Evolutionary conservation across 1,139 yeast genomes (phyloP), one percentile per base, ranked within the genome.

Genomic region (Scheffersomyces lignicola): DNA sequence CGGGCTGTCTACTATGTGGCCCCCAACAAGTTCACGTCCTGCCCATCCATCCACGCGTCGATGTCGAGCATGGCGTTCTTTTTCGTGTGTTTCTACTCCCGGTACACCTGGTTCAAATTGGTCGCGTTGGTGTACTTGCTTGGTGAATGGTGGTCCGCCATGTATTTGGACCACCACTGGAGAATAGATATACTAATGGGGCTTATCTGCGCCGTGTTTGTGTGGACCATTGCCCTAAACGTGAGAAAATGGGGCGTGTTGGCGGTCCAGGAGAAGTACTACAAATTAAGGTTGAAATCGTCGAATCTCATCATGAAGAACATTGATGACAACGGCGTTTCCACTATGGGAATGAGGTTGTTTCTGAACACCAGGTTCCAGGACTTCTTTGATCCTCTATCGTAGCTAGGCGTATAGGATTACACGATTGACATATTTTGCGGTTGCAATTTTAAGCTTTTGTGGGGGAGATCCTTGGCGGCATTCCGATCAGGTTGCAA

Each of bases 61-160:
- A 74, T 76, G 69, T 80, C 82, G 2, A 68, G 74, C 40, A 71
- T 73, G 47, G 70, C 72, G 34, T 69, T 72, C 43, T 59, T 75
- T 39, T 71, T 73, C 48, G 55, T 73, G 37, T 50, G 69, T 39
- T 66, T 67, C 51, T 65, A 65, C 45, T 50, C 72, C 40, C 62
- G 49, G 40, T 69, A 73, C 70, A 49, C 51, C 2, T 25, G 54
- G 1, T 56, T 73, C 44, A 60, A 72, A 48, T 31, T 53, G 14
- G 39, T 56, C 18, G 62, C 69, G 36, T 42, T 66, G 37, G 28
- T 40, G 5, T 64, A 76, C 59, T 73, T 76, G 32, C 40, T 62
- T 5, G 54, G 78, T 31, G 87, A 80, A 51, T 79, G 86, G 83
- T 81, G 87, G 87, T 78, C 84, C 18, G 80, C 86, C 11, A 78